Percentiles rank a stretch among this genome's conserved stretches.
phyloP scores from a whole-genome alignment of 2,329 filamentous ascomycete species.

The Salinomyces thailandicus region DNA sequence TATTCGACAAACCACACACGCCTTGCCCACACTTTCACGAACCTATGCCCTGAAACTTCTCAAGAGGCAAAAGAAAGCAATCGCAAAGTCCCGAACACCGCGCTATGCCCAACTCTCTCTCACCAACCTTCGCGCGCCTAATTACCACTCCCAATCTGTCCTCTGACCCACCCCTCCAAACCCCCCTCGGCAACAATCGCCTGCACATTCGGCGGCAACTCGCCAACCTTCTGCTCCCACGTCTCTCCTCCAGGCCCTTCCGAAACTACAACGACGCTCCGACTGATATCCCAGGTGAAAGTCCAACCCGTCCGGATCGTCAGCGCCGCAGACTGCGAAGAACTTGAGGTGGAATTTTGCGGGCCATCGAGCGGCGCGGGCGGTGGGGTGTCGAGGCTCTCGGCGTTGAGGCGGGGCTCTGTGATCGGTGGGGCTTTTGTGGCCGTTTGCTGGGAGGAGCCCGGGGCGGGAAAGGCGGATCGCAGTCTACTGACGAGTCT shows the following conservation, averaged over 20 bases:
- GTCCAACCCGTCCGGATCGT: constrained; percentile 76
- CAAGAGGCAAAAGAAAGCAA: too few relatives aligned
- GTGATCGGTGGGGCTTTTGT: constrained; percentile 28
- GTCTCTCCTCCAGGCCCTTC: constrained; percentile 56
- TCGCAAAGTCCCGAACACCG: too few relatives aligned
- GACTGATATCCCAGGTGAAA: constrained; percentile 66
- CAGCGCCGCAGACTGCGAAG: constrained; percentile 40
- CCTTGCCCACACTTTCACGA: too few relatives aligned
- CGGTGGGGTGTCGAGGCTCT: constrained; percentile 42
- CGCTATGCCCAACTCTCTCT: too few relatives aligned
- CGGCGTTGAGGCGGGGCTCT: constrained; percentile 42
- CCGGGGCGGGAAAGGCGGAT: constrained; percentile 41
- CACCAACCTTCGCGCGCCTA: too few relatives aligned
- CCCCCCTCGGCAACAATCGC: constrained; percentile 68
- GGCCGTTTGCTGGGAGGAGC: constrained; percentile 7
- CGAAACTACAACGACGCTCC: constrained; percentile 58
- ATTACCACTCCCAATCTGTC: constrained; percentile 47
- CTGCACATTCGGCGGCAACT: constrained; percentile 76
- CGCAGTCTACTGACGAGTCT: constrained; percentile 55
- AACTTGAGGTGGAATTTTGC: constrained; percentile 22
- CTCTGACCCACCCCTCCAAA: constrained; percentile 73
- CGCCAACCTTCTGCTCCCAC: constrained; percentile 74
- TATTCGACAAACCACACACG: too few relatives aligned
- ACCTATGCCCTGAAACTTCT: too few relatives aligned
- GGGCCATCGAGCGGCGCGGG: constrained; percentile 26